Evolutionary conservation across 2,329 filamentous ascomycete genomes (phyloP), one percentile per base, ranked within the genome.

Genomic region (Claviceps spartinae): DNA sequence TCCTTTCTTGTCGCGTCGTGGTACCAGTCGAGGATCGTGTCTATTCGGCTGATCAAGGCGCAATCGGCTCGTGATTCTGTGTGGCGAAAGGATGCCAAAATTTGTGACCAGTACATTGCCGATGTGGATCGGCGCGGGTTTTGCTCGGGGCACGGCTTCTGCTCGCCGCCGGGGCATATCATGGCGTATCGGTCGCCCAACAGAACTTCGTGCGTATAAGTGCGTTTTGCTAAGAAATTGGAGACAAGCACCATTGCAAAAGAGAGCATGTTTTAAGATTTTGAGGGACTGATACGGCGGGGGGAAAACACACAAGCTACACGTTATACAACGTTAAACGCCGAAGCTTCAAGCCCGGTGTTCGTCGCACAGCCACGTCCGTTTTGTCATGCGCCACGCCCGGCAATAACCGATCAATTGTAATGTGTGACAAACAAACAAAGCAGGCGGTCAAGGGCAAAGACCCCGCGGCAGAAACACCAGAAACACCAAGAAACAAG

Each of bases 371-470:
- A 34, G 9, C 30, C 30, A 30, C 26, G 8, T 2, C 26, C 26
- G 26, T 30, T 9, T 30, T 30, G 8, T 30, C 26, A 30, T 9
- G 26, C 26, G 26, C 26, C 26, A 34, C 30, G 30, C 3, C 30
- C 30, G 30, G 30, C 30, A 34, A 34, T 34, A 34, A 11, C 30
- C 30, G 30, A 9, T 34, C 30, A 4, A 34, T n/a, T n/a, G n/a
- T 34, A 4, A 34, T 34, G 30, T 14, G 18, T 20, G 40, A 3
- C 18, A 22, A 42, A 36, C 16, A n/a, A 47, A 51, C n/a, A 47
- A 2, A 38, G 52, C 46, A 54, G 52, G 52, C 52, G 52, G 52
- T 54, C 34, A 48, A 8, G 7, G 20, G 38, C 38, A 18, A 47
- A 18, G 13, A 37, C n/a, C 36, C 45, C 16, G 18, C 13, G 24